Conservation (phyloP, 2,329 filamentous ascomycete genomes). For the Monosporascus sp. region DNA sequence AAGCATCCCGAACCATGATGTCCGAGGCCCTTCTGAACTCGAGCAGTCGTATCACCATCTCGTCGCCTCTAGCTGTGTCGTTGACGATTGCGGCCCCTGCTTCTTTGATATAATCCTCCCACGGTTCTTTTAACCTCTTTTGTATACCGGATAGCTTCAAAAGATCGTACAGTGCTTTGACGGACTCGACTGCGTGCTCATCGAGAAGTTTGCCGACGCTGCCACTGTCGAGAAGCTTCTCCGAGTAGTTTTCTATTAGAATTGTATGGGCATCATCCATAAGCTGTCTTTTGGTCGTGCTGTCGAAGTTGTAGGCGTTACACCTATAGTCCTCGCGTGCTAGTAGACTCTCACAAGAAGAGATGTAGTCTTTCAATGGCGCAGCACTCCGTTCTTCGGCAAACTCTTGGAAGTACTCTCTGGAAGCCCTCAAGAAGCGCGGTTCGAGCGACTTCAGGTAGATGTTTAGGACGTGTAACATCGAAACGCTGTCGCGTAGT, state of each 20-base stretch:
- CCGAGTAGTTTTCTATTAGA: conserved; percentile 63
- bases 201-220: conserved; percentile 71
- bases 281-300: conserved; percentile 72
- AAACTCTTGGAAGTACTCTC: conserved; percentile 63
- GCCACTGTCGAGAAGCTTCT: conserved; percentile 58
- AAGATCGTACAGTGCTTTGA: conserved; percentile 73
- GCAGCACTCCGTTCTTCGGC: conserved; percentile 59
- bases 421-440: conserved; percentile 62
- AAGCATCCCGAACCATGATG: conserved; percentile 68
- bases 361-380: conserved; percentile 70
- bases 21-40: conserved; percentile 77
- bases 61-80: conserved; percentile 69
- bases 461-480: conserved; percentile 79
- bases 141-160: conserved; percentile 69
- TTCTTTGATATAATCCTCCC: conserved; percentile 71
- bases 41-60: conserved; percentile 82
- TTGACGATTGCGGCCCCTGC: conserved; percentile 75
- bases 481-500: conserved; percentile 70
- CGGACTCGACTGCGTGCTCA: conserved; percentile 60
- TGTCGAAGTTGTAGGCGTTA: conserved; percentile 75
- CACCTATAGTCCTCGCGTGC: conserved; percentile 69
- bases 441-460: conserved; percentile 80
- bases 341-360: conserved; percentile 63
- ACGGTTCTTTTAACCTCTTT: conserved; percentile 63
- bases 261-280: conserved; percentile 67